Evolutionary conservation across 2,329 filamentous ascomycete species (phyloP), one percentile per base, ranked within the genome.

Genomic region (Ascochyta clinopodiicola): DNA sequence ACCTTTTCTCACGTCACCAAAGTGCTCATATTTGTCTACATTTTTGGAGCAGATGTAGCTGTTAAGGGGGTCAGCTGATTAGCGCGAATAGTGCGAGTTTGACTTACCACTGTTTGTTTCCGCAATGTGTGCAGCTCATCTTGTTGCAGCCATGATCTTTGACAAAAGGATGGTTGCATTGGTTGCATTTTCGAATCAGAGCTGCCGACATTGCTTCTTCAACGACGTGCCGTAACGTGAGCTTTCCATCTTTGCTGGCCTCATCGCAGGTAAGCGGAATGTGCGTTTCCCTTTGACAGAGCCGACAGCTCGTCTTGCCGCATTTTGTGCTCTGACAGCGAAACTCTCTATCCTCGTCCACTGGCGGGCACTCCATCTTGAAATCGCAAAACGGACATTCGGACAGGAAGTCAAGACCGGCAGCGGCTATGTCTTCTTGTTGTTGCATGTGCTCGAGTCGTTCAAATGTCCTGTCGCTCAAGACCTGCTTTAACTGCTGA

Each of bases 141-240:
- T 93, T 93, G 77, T 96, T 96, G 78, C 92, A 96, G 2, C 92
- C 92, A 29, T 79, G 72, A 32, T 88, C 84, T 70, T 96, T 96
- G 71, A 96, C 83, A 65, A 94, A 95, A 0, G 87, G 86, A n/a
- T 86, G 84, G n/a, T 81, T 79, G 75, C 89, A 88, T 59, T 79
- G 80, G 58, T 91, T 91, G 79, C 92, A 96, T 25, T 80, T 86
- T 19, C 92, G 84, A 49, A 96, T 89, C 62, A 96, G 67, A 1
- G 92, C 92, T 15, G 84, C 82, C 2, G 89, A 91, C 89, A 93
- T 94, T 19, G 91, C 91, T 71, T 96, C 91, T 72, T 96, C 92
- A 27, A 96, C 85, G 3, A 80, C 74, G 60, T 88, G 89, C 15
- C 89, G 85, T 17, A 84, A 80, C 4, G 82, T 82, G 7, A 87